Evolutionary conservation across 495 filamentous ascomycete species (phyloP).

Genomic region (Penicillium tannophilum): DNA sequence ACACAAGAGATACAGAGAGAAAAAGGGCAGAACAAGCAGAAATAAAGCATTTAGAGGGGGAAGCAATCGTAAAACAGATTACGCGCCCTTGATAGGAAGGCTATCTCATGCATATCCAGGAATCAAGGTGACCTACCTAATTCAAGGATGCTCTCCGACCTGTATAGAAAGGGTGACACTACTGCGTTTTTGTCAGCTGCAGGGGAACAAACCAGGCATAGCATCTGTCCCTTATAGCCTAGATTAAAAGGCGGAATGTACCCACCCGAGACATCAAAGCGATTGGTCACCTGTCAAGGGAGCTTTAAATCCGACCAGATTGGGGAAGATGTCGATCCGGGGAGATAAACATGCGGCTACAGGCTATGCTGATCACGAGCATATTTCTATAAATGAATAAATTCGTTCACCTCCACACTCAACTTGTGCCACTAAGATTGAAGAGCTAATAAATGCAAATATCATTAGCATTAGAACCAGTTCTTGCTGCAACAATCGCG

Average conservation of each 20-base stretch:
- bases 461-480: background rate
- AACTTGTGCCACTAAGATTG: background rate
- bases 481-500: background rate
- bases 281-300: background rate
- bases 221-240: background rate
- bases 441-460: background rate
- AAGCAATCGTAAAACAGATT: no score
- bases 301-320: background rate
- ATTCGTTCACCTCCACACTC: no score
- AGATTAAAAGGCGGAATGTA: background rate
- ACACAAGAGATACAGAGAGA: no score
- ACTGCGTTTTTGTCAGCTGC: background rate
- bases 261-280: background rate
- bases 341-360: constrained; percentile 7
- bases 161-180: background rate
- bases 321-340: constrained; percentile 23
- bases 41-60: no score
- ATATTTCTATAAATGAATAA: no score
- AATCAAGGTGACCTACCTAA: background rate
- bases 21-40: no score
- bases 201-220: background rate
- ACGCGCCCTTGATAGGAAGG: no score
- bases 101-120: background rate
- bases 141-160: background rate
- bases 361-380: no score